Conservation (phyloP, 2,329 filamentous ascomycete species). For the Diaporthe sp. region DNA sequence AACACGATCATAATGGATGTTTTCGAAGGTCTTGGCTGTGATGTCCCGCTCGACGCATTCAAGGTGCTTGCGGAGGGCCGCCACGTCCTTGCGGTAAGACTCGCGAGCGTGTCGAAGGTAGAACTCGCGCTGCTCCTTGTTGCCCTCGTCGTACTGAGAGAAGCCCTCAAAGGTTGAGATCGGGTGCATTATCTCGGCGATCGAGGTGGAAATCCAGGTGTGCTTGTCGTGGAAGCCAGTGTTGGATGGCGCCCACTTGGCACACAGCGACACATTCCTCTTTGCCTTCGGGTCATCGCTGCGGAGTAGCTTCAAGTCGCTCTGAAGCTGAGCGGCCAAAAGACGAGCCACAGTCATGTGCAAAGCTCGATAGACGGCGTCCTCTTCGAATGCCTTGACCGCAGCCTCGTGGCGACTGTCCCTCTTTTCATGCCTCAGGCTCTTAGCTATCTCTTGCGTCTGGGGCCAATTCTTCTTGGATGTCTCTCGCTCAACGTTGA, state of each 20-base stretch:
- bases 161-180: constrained; percentile 49
- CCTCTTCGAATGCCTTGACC: constrained; percentile 54
- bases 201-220: constrained; percentile 69
- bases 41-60: constrained; percentile 68
- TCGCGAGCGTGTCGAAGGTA: constrained; percentile 70
- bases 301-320: constrained; percentile 60
- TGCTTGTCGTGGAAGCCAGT: constrained; percentile 70
- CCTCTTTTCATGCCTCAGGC: constrained; percentile 51
- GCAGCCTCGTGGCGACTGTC: constrained; percentile 57
- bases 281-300: constrained; percentile 56
- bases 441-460: constrained; percentile 45
- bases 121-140: constrained; percentile 55
- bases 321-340: constrained; percentile 68
- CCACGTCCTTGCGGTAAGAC: constrained; percentile 64
- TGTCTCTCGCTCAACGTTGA: constrained; percentile 54
- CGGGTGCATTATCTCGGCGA: constrained; percentile 68
- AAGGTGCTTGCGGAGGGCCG: constrained; percentile 66
- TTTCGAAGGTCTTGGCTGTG: constrained; percentile 58
- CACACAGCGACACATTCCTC: constrained; percentile 66
- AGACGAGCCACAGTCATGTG: constrained; percentile 68
- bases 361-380: constrained; percentile 64
- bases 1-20: constrained; percentile 70
- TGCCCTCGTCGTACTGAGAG: constrained; percentile 50
- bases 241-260: constrained; percentile 72
- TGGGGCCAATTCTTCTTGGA: constrained; percentile 42